Evolutionary conservation across 257 asterid genomes (phyloP).

Genomic region (Fraxinus anomala): DNA sequence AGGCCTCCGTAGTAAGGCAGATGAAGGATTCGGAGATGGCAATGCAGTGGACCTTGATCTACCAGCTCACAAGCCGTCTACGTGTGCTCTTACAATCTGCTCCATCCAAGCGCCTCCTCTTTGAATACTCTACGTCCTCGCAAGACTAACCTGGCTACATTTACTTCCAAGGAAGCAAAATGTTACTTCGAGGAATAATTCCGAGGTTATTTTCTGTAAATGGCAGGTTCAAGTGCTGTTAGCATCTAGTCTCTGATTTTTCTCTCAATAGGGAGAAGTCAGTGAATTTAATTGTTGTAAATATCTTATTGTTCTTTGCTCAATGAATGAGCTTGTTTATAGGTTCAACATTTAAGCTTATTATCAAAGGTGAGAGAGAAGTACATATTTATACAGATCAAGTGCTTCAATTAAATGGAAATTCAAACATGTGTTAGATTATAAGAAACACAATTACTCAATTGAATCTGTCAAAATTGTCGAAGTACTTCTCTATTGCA

Average conservation of each 20-base stretch:
- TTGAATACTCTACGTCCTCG: conserved; percentile 88
- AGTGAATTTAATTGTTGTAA: neutral
- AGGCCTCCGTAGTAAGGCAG: conserved; percentile 98
- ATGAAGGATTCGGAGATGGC: conserved; percentile 99
- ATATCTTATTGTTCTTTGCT: conserved; percentile 20
- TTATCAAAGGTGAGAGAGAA: neutral
- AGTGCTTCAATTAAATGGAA: neutral
- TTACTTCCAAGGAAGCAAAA: neutral
- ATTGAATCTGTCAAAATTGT: no score
- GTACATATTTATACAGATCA: neutral
- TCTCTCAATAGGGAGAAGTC: neutral
- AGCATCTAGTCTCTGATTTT: neutral
- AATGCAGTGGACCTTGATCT: conserved; percentile 98
- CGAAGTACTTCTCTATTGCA: no score
- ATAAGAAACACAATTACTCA: no score
- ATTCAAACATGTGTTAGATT: no score
- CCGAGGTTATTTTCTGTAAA: neutral
- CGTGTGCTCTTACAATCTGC: conserved; percentile 91
- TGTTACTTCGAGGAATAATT: neutral
- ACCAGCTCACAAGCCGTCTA: conserved; percentile 92
- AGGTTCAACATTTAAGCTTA: neutral
- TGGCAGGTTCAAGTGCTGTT: neutral
- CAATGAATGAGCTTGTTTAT: conserved; percentile 23
- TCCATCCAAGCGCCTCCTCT: conserved; percentile 88
- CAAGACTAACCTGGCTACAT: conserved; percentile 56